phyloP scores from a whole-genome alignment of 805 yeast species.

The Zygotorulaspora danielsina region DNA sequence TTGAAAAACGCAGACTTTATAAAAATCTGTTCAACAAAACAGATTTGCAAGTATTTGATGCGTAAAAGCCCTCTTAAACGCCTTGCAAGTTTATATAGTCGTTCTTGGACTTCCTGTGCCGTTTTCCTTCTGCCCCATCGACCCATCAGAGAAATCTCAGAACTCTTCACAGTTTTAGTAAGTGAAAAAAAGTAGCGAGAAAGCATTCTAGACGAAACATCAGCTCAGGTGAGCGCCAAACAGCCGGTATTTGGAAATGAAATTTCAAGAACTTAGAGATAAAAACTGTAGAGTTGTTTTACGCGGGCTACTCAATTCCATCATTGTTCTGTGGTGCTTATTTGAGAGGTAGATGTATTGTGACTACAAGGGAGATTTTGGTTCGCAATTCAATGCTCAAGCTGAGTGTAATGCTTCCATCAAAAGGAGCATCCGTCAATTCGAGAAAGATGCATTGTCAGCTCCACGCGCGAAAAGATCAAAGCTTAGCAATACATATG shows the following conservation, averaged over 20 bases:
- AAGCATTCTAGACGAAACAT: neutral
- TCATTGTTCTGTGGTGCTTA: too few relatives aligned
- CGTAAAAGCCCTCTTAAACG: too few relatives aligned
- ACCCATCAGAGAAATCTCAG: too few relatives aligned
- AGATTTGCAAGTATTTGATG: too few relatives aligned
- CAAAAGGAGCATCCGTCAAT: constrained; percentile 7
- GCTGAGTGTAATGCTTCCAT: constrained; percentile 2
- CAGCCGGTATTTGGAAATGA: neutral
- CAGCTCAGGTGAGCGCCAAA: constrained; percentile 4
- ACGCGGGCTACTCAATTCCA: too few relatives aligned
- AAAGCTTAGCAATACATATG: neutral
- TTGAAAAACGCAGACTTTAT: neutral
- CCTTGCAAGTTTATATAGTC: too few relatives aligned
- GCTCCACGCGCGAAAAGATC: constrained; percentile 5
- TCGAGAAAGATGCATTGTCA: constrained; percentile 1
- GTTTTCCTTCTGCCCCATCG: too few relatives aligned
- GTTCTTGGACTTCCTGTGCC: neutral
- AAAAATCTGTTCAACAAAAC: neutral
- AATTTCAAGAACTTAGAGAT: too few relatives aligned
- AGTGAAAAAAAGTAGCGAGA: neutral
- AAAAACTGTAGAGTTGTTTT: too few relatives aligned
- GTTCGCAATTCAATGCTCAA: neutral
- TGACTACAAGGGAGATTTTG: constrained; percentile 4
- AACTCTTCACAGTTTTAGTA: too few relatives aligned
- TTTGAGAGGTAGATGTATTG: constrained; percentile 6